These are phyloP conservation scores for Metrosideros polymorpha DNA, from an alignment of 441 rosid genomes.

Conservation along the genomic window DNA sequence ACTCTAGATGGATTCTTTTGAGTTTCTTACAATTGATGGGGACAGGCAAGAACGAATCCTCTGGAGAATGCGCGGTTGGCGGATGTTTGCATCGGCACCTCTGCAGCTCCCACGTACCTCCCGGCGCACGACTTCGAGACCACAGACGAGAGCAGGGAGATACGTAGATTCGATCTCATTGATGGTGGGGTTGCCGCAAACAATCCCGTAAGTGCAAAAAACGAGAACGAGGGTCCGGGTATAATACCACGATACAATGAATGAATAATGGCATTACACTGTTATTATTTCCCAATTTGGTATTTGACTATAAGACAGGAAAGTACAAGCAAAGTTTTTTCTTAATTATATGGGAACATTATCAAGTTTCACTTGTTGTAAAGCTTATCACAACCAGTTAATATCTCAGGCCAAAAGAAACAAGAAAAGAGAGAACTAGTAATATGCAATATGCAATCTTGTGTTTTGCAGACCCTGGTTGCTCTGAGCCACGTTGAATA, in stretches of 20 bases:
- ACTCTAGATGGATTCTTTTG: neutral
- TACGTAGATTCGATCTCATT: neutral
- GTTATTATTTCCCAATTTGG: neutral
- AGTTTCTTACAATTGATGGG: neutral
- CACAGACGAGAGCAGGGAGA: neutral
- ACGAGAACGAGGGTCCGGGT: too few species aligned
- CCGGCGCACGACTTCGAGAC: conserved; percentile 3
- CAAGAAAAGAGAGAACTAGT: neutral
- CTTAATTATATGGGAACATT: neutral
- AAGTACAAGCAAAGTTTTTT: neutral
- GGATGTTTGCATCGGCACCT: conserved; percentile 5
- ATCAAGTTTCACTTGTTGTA: neutral
- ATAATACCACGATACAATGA: neutral
- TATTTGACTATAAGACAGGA: neutral
- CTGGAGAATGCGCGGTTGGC: conserved; percentile 15
- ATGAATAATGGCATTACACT: too few species aligned
- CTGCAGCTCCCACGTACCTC: conserved; percentile 8
- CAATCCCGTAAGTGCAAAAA: conserved; percentile 11
- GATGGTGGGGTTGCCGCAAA: conserved; percentile 13
- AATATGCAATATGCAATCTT: neutral
- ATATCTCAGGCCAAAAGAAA: neutral
- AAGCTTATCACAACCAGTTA: neutral
- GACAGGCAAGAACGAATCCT: conserved; percentile 6
- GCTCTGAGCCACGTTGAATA: neutral
- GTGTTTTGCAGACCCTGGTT: neutral